A percentile compares a stretch with the other conserved stretches of the same genome.
Conservation (phyloP, 768 basidiomycete species). For the Sistotremastrum suecicum region DNA sequence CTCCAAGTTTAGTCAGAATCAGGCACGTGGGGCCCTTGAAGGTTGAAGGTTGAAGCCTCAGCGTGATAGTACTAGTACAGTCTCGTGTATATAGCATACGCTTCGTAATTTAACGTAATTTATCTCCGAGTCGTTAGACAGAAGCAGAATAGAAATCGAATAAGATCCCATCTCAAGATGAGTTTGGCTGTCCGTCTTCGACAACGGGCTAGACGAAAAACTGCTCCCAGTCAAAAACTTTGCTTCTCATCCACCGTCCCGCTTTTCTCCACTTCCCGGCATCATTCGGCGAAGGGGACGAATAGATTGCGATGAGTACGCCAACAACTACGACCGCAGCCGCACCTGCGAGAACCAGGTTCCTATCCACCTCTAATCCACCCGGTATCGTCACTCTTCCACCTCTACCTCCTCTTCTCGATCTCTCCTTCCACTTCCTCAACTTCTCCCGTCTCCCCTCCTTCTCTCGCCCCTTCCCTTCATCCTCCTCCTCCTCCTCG, state of each 20-base stretch:
- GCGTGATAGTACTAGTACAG: no score
- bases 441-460: constrained; percentile 17
- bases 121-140: no score
- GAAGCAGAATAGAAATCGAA: no score
- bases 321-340: constrained; percentile 59
- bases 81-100: no score
- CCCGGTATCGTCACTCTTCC: constrained; percentile 8
- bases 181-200: no score
- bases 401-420: constrained; percentile 12
- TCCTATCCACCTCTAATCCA: constrained; percentile 15
- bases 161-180: no score
- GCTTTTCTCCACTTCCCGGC: constrained; percentile 10
- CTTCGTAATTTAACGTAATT: no score
- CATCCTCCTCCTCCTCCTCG: constrained; percentile 7
- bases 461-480: constrained; percentile 20
- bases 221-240: no score
- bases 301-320: constrained; percentile 50
- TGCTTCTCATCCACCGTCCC: constrained; percentile 10
- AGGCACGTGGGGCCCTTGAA: no score
- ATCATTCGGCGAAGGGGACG: constrained; percentile 3
- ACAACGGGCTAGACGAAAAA: no score
- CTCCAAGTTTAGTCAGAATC: no score
- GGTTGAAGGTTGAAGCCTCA: no score
- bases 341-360: constrained; percentile 29
- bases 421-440: constrained; percentile 14